Percentiles rank a stretch among this genome's conserved stretches.
Evolutionary conservation across 805 yeast species (phyloP).

Genomic region (Komagataella kurtzmanii): DNA sequence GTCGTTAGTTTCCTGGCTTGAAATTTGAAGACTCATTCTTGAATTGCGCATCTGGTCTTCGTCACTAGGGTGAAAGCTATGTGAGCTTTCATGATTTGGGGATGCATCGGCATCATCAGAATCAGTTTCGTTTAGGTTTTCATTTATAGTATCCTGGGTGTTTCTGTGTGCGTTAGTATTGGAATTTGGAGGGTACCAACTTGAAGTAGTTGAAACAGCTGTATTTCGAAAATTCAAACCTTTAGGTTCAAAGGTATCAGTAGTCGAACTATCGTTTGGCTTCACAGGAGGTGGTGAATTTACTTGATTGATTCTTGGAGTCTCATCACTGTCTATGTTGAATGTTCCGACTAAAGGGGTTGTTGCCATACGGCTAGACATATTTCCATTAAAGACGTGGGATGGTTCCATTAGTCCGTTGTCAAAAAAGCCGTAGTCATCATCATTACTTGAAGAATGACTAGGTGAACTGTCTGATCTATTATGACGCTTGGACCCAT

Average conservation of each 20-base stretch:
- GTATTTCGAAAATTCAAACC: background rate
- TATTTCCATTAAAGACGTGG: too few relatives aligned
- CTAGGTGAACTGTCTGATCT: background rate
- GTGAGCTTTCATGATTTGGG: background rate
- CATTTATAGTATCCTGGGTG: background rate
- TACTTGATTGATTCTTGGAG: background rate
- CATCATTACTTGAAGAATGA: background rate
- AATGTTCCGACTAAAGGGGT: background rate
- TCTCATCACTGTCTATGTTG: background rate
- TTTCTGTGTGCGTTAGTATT: background rate
- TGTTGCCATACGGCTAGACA: background rate
- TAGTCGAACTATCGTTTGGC: background rate
- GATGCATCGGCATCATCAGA: background rate
- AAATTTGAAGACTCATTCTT: background rate
- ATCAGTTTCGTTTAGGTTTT: background rate
- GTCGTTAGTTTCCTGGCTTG: background rate
- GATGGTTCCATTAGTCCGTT: background rate
- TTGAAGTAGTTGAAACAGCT: background rate
- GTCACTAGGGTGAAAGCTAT: background rate
- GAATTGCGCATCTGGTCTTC: background rate
- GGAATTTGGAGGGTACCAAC: background rate
- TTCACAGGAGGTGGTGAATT: background rate
- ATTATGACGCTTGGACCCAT: background rate
- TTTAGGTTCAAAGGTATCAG: background rate
- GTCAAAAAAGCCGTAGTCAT: background rate